A percentile compares a stretch with the other conserved stretches of the same genome.
Conservation (phyloP, 2,329 filamentous ascomycete genomes). For the Rutstroemia sydowiana region DNA sequence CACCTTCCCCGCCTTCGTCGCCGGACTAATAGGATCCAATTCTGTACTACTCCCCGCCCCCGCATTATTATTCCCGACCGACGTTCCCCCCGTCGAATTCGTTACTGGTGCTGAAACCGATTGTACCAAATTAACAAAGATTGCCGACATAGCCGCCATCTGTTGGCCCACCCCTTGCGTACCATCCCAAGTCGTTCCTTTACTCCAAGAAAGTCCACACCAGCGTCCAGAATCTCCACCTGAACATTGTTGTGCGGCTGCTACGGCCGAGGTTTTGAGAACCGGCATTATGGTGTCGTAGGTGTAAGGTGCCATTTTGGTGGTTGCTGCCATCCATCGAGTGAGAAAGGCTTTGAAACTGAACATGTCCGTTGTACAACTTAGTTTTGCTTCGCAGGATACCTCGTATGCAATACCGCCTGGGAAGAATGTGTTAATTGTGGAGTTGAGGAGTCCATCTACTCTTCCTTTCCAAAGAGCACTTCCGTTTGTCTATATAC, state of each 20-base stretch:
- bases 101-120: conserved; percentile 22
- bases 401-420: conserved; percentile 51
- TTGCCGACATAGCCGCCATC: conserved; percentile 61
- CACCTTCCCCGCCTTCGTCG: conserved; percentile 34
- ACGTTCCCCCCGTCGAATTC: conserved; percentile 34
- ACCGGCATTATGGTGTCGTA: conserved; percentile 44
- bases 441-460: conserved; percentile 29
- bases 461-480: conserved; percentile 33
- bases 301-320: conserved; percentile 53
- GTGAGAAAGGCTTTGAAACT: conserved; percentile 60
- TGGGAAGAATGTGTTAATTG: conserved; percentile 33
- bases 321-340: conserved; percentile 51
- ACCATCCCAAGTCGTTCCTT: conserved; percentile 41
- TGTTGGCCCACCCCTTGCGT: conserved; percentile 59
- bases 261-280: conserved; percentile 45
- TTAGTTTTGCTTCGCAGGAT: conserved; percentile 47
- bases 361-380: conserved; percentile 55
- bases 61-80: conserved; percentile 22
- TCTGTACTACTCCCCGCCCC: conserved; percentile 15
- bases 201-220: conserved; percentile 51
- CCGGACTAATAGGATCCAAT: conserved; percentile 17
- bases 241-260: conserved; percentile 49
- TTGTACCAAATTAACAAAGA: conserved; percentile 35
- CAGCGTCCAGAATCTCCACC: conserved; percentile 43
- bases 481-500: conserved; percentile 30